Evolutionary conservation across 176 grass and related monocot genomes (phyloP).

Genomic region (Zea luxurians): DNA sequence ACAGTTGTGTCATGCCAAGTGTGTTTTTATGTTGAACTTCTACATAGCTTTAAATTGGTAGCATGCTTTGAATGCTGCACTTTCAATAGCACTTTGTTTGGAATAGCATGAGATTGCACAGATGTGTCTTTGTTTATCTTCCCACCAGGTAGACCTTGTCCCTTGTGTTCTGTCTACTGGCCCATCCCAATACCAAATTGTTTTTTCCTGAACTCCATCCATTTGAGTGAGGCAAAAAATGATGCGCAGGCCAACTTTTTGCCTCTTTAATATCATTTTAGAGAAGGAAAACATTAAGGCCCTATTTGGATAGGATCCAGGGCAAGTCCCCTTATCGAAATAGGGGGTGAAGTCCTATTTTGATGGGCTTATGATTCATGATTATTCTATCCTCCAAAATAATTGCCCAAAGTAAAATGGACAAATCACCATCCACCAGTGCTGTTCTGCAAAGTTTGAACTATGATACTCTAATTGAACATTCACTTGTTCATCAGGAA

Average conservation of each 20-base stretch:
- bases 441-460: constrained; percentile 11
- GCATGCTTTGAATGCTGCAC: background rate
- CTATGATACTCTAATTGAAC: background rate
- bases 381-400: background rate
- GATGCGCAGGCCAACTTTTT: background rate
- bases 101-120: background rate
- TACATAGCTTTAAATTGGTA: background rate
- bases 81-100: background rate
- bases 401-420: background rate
- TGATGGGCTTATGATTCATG: background rate
- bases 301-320: background rate
- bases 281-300: background rate
- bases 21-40: background rate
- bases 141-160: background rate
- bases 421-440: background rate
- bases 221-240: background rate
- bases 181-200: background rate
- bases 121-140: background rate
- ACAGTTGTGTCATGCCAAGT: background rate
- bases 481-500: background rate
- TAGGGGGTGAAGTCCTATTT: background rate
- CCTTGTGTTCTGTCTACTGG: background rate
- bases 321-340: background rate
- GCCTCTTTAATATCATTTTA: background rate
- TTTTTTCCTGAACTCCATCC: background rate